phyloP scores from a whole-genome alignment of 352 stramenopile genomes.

The Phytophthora tentaculata region DNA sequence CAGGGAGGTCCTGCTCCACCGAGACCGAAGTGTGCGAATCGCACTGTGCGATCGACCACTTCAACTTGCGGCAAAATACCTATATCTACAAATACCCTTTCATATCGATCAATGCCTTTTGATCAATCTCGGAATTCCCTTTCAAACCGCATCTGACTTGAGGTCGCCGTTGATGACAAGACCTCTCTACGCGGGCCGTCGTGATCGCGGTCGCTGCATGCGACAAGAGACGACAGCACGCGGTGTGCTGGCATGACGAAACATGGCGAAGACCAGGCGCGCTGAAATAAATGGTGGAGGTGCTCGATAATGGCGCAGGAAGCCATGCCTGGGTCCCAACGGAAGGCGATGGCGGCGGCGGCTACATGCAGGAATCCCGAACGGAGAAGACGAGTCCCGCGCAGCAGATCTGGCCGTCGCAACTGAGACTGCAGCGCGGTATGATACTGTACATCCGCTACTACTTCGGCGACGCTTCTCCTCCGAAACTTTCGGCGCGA shows the following conservation, averaged over 20 bases:
- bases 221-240: constrained; percentile 1
- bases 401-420: constrained; percentile 19
- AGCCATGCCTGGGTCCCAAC: too few relatives aligned
- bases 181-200: constrained; percentile 7
- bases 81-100: not conserved
- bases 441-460: constrained; percentile 4
- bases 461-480: constrained; percentile 21
- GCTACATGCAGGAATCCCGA: not conserved
- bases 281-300: not conserved
- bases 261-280: constrained; percentile 1
- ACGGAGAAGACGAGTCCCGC: constrained; percentile 9
- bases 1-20: constrained; percentile 8
- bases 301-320: not conserved
- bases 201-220: constrained; percentile 18
- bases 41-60: constrained; percentile 8
- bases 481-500: not conserved
- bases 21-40: not conserved
- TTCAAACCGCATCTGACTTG: not conserved
- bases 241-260: constrained; percentile 4
- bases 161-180: constrained; percentile 29
- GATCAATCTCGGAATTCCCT: not conserved
- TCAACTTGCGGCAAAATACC: constrained; percentile 27
- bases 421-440: constrained; percentile 15
- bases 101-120: not conserved
- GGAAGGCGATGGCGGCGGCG: not conserved